These are phyloP conservation scores for Nidula niveotomentosa DNA, from an alignment of 1,284 basidiomycete genomes.

Conservation along the genomic window DNA sequence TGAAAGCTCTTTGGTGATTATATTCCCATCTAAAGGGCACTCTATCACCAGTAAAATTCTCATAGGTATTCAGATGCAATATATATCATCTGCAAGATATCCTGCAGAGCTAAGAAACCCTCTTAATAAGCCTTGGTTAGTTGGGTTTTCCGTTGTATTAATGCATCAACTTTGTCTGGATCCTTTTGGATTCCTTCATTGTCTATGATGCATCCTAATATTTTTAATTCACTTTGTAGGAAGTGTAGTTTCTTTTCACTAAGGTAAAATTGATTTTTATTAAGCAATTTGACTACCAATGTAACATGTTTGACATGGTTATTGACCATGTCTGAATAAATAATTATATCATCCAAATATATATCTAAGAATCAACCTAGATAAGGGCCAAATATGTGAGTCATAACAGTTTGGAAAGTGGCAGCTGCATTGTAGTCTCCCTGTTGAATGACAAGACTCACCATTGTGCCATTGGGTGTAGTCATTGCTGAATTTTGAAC, in stretches of 20 bases:
- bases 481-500: conserved; percentile 18
- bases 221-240: conserved; percentile 17
- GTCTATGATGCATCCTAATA: conserved; percentile 27
- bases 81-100: conserved; percentile 24
- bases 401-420: conserved; percentile 1
- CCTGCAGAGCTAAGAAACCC: conserved; percentile 27
- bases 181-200: conserved; percentile 30
- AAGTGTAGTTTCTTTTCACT: conserved; percentile 23
- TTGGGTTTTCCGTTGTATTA: conserved; percentile 27
- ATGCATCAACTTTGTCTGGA: conserved; percentile 25
- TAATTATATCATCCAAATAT: conserved; percentile 26
- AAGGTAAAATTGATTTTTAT: conserved; percentile 22
- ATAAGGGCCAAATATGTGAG: conserved; percentile 2
- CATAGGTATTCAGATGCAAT: conserved; percentile 20
- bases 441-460: conserved; percentile 24
- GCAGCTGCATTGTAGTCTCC: conserved; percentile 18
- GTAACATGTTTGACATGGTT: conserved; percentile 27
- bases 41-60: conserved; percentile 18
- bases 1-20: conserved; percentile 29
- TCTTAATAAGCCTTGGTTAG: conserved; percentile 15
- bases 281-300: conserved; percentile 21
- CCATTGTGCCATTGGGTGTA: conserved; percentile 31
- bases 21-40: conserved; percentile 21
- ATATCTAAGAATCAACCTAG: conserved; percentile 15
- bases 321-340: conserved; percentile 24